Base-by-base conservation (phyloP, 2,329 filamentous ascomycete species). In the Cytospora piceae region DNA sequence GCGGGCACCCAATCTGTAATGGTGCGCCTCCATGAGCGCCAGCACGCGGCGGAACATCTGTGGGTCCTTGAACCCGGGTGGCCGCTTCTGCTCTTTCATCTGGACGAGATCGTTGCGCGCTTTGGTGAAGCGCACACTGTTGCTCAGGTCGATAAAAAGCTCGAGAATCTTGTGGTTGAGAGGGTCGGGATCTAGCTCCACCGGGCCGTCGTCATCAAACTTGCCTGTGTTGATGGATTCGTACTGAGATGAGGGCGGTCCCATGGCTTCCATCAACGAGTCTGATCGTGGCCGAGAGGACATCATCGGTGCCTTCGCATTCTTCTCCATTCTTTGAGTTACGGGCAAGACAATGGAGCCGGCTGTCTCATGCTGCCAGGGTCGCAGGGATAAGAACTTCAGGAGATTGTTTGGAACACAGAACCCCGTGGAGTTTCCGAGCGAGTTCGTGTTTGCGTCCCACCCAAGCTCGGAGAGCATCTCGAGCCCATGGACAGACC, bases 51-150 rank as follows among this genome's bases (percentile, higher is more conserved):
- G 89, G 80, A 98, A 98, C 52, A 99, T 85, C 6, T 84, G 82
- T 6, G 90, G 86, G 72, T 91, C 90, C 46, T 85, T 85, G 75
- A 99, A 97, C 0, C 89, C 88, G 0, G 88, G 82, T 0, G 88
- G 87, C 71, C 92, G 87, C 70, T 90, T 90, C 73, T 89, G 91
- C 61, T 86, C 81, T 80, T 92, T 94, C 68, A 97, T 84, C 82
- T 94, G 84, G 73, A 86, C 88, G 63, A 99, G 83, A 76, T 98
- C 94, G 24, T 84, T 87, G 60, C 94, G 88, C 7, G 94, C 92
- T 75, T 91, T 90, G 76, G 96, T 96, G 74, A 93, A 94, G 58
- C 97, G 83, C 20, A 99, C 93, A 66, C 94, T 95, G 74, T 98
- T 97, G 64, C 94, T 93, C 66, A 99, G 84, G 72, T 97, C 94